These are phyloP conservation scores for Erodium trifolium DNA, from an alignment of 441 rosid species.

Conservation along the genomic window DNA sequence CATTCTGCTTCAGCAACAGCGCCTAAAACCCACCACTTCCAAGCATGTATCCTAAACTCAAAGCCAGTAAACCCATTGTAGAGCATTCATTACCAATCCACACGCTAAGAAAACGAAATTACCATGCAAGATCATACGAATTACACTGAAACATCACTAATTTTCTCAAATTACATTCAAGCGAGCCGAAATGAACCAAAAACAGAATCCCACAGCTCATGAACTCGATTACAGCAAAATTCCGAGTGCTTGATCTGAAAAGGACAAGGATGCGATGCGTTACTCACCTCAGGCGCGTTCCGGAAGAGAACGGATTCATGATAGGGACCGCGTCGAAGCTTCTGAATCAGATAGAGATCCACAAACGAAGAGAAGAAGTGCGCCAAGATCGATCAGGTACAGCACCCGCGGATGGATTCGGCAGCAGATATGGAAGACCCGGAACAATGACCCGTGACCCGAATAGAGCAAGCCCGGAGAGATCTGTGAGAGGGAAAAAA, in stretches of 20 bases:
- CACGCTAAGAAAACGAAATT: background rate
- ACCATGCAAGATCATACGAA: background rate
- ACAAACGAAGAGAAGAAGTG: constrained; percentile 13
- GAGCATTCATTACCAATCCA: background rate
- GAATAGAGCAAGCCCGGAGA: constrained; percentile 25
- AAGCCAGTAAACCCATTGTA: background rate
- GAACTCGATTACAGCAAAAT: background rate
- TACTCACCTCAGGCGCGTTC: constrained; percentile 86
- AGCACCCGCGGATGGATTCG: background rate
- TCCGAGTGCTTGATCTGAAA: constrained; percentile 15
- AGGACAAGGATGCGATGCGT: constrained; percentile 11
- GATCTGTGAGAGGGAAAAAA: constrained; percentile 25
- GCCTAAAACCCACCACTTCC: background rate
- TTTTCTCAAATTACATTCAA: constrained; percentile 8
- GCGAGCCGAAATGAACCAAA: constrained; percentile 9
- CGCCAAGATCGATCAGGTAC: constrained; percentile 8
- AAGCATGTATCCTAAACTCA: background rate
- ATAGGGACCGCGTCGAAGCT: constrained; percentile 32
- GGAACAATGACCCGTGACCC: constrained; percentile 28
- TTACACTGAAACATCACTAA: constrained; percentile 4
- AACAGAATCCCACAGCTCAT: background rate
- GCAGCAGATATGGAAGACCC: background rate
- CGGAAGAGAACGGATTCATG: constrained; percentile 99
- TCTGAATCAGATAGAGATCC: constrained; percentile 6
- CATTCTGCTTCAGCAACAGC: too few species aligned